These are phyloP conservation scores for Euphorbia pulcherrima DNA, from an alignment of 345 rosid genomes.

Conservation along the genomic window DNA sequence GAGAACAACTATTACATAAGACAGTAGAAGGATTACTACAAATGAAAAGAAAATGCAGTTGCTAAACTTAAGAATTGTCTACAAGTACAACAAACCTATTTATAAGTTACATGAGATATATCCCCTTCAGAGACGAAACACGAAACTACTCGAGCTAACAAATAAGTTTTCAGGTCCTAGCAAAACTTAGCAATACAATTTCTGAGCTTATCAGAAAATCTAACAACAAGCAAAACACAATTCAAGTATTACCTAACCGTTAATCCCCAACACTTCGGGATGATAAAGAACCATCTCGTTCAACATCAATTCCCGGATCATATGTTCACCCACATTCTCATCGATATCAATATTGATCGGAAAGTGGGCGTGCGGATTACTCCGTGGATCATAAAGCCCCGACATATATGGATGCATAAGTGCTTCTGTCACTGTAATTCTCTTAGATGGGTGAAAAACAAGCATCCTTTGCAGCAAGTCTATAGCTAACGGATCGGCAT, in stretches of 20 bases:
- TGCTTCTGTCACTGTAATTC: slow-evolving; percentile 33
- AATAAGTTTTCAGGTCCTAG: neutral
- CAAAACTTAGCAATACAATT: slow-evolving; percentile 18
- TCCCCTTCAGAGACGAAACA: neutral
- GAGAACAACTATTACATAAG: neutral
- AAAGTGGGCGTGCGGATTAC: slow-evolving; percentile 18
- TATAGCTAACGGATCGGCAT: slow-evolving; percentile 30
- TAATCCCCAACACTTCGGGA: slow-evolving; percentile 13
- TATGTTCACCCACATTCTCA: slow-evolving; percentile 23
- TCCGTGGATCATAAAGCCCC: slow-evolving; percentile 24
- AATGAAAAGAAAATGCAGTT: neutral
- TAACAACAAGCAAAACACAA: neutral
- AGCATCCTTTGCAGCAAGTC: slow-evolving; percentile 33
- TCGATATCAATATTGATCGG: slow-evolving; percentile 26
- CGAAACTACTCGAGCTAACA: slow-evolving; percentile 19
- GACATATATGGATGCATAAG: slow-evolving; percentile 33
- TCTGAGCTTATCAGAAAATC: slow-evolving; percentile 4
- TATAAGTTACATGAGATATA: slow-evolving; percentile 18
- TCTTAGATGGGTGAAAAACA: slow-evolving; percentile 29
- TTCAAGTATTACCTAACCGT: slow-evolving; percentile 3
- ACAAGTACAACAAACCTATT: slow-evolving; percentile 13
- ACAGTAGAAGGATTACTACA: neutral
- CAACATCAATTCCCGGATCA: slow-evolving; percentile 35
- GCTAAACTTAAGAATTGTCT: slow-evolving; percentile 6
- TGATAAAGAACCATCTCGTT: slow-evolving; percentile 31